Evolutionary conservation across 306 rosid species (phyloP), one percentile per base, ranked within the genome.

Genomic region (Acacia melanoxylon): DNA sequence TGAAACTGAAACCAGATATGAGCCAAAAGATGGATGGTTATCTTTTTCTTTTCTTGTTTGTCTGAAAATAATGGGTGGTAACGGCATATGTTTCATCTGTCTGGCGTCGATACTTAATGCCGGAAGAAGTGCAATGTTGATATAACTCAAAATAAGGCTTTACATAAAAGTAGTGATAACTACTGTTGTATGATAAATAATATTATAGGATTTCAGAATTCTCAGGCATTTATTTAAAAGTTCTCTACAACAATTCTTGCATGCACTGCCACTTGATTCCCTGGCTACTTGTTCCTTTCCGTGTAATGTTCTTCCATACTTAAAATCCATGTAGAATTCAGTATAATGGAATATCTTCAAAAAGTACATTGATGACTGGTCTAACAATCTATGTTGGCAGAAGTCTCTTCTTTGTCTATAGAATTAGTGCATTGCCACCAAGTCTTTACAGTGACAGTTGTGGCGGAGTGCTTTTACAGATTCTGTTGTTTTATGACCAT

Each of bases 401-500:
- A 22, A 70, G 20, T 33, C 48, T n/a, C 33, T 33, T 3, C 78
- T 6, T 25, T 56, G 9, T 54, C n/a, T 33, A 10, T 74, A n/a
- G 12, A 33, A 54, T 10, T 16, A 20, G n/a, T 66, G 12, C 31
- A 31, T 10, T 15, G 17, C 51, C 78, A 33, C n/a, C 6, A 52
- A 40, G n/a, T 54, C 79, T 63, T 45, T 29, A 40, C 56, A 11
- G 51, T 62, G 62, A 37, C 62, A 37, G 22, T 83, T 42, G 10
- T 83, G 51, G 78, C 61, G 15, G 52, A 9, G 31, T 65, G 74
- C 42, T 49, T n/a, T 83, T 74, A 27, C n/a, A 66, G 46, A 70
- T 80, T 42, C 42, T 35, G 10, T 22, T 59, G 11, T 48, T 78
- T 46, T 66, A 59, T 74, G 40, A 69, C 82, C 27, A 69, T 35